These are phyloP conservation scores for Saturnispora besseyi DNA, from an alignment of 805 yeast species.

Conservation along the genomic window DNA sequence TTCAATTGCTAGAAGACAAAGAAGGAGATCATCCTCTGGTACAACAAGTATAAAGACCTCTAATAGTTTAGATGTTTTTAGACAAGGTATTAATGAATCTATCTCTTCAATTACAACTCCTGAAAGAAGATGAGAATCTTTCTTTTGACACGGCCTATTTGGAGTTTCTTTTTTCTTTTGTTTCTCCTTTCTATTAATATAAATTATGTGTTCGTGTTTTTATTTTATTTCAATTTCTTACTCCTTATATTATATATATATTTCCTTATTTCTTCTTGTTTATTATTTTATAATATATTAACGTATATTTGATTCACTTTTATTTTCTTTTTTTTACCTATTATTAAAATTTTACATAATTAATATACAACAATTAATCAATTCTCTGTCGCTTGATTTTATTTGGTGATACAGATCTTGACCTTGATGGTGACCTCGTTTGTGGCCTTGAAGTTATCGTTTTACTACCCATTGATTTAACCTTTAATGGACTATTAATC, in stretches of 20 bases:
- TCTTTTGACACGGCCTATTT: not conserved
- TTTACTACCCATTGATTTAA: not conserved
- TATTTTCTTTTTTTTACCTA: not conserved
- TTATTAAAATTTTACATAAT: not conserved
- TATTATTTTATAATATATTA: not conserved
- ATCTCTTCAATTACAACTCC: not conserved
- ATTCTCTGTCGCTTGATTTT: not conserved
- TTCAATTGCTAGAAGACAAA: slow-evolving; percentile 74
- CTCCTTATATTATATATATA: too few relatives aligned
- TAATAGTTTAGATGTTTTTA: slow-evolving; percentile 34
- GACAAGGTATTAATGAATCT: slow-evolving; percentile 29
- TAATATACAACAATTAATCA: not conserved
- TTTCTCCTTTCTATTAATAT: not conserved
- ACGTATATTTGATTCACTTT: not conserved
- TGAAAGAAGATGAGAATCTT: not conserved
- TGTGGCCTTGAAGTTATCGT: not conserved
- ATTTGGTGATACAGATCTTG: not conserved
- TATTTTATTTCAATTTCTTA: not conserved
- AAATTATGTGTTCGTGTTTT: not conserved
- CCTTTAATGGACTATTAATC: not conserved
- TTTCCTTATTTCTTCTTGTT: not conserved
- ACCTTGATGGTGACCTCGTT: not conserved
- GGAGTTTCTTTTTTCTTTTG: not conserved
- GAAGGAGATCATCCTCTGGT: slow-evolving; percentile 53
- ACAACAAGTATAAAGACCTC: slow-evolving; percentile 28